Evolutionary conservation across 305 asterid species (phyloP).

Genomic region (Withania somnifera): DNA sequence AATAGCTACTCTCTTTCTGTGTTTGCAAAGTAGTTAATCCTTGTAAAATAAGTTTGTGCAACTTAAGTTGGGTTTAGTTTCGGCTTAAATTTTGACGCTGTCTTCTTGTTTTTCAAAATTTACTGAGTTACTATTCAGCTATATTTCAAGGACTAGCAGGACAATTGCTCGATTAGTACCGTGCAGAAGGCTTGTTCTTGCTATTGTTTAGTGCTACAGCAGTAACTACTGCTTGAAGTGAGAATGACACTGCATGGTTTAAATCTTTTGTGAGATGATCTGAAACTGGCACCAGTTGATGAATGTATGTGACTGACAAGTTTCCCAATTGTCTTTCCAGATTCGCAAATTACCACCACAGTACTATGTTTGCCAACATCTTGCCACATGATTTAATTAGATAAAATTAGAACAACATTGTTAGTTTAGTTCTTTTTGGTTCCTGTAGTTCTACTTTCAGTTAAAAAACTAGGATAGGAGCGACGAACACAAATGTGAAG

Average conservation of each 20-base stretch:
- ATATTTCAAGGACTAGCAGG: neutral
- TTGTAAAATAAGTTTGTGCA: neutral
- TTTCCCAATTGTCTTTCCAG: neutral
- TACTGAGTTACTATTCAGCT: neutral
- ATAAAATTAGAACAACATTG: neutral
- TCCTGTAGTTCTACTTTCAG: neutral
- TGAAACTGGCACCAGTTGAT: neutral
- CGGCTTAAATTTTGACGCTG: neutral
- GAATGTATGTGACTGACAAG: neutral
- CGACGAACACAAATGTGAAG: neutral
- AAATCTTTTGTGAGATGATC: neutral
- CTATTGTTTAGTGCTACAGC: neutral
- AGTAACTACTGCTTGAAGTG: neutral
- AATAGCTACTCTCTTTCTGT: neutral
- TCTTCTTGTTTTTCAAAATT: neutral
- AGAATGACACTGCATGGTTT: neutral
- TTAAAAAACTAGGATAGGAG: neutral
- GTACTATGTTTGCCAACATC: neutral
- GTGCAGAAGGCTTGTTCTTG: neutral
- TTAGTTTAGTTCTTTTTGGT: neutral
- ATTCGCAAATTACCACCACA: neutral
- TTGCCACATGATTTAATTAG: neutral
- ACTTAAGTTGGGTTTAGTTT: neutral
- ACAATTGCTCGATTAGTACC: neutral
- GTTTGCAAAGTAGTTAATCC: neutral